Evolutionary conservation across 768 basidiomycete genomes (phyloP).

Genomic region (Rhodocollybia butyracea): DNA sequence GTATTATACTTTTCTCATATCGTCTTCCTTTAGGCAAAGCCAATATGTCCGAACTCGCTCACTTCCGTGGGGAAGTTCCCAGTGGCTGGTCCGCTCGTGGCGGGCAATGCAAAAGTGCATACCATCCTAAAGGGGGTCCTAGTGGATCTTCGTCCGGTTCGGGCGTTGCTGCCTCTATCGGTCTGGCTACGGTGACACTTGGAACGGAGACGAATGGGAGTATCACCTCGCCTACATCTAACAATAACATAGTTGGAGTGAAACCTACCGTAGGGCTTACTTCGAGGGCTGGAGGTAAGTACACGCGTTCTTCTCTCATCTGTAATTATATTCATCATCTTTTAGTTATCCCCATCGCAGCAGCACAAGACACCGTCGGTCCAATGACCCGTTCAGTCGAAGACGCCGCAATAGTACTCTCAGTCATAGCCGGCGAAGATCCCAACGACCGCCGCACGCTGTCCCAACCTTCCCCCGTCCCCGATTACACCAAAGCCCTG

Average conservation of each 20-base stretch:
- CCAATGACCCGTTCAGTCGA: conserved; percentile 32
- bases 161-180: conserved; percentile 35
- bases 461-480: conserved; percentile 35
- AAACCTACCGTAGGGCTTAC: conserved; percentile 39
- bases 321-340: neutral
- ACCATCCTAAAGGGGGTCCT: conserved; percentile 36
- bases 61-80: conserved; percentile 42
- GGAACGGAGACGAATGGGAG: conserved; percentile 51
- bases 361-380: conserved; percentile 38
- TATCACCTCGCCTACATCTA: conserved; percentile 39
- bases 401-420: conserved; percentile 35
- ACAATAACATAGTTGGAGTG: conserved; percentile 39
- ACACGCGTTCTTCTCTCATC: conserved; percentile 20
- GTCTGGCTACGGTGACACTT: conserved; percentile 34
- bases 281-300: conserved; percentile 38
- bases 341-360: conserved; percentile 42
- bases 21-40: conserved; percentile 39
- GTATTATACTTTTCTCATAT: neutral
- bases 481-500: conserved; percentile 38
- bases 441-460: conserved; percentile 37
- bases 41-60: conserved; percentile 53
- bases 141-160: conserved; percentile 41
- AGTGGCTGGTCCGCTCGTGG: conserved; percentile 58
- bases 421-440: conserved; percentile 41
- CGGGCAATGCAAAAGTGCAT: conserved; percentile 40